Evolutionary conservation across 129 eudicot species (phyloP), one percentile per base, ranked within the genome.

Genomic region (Artemisia tridentata): DNA sequence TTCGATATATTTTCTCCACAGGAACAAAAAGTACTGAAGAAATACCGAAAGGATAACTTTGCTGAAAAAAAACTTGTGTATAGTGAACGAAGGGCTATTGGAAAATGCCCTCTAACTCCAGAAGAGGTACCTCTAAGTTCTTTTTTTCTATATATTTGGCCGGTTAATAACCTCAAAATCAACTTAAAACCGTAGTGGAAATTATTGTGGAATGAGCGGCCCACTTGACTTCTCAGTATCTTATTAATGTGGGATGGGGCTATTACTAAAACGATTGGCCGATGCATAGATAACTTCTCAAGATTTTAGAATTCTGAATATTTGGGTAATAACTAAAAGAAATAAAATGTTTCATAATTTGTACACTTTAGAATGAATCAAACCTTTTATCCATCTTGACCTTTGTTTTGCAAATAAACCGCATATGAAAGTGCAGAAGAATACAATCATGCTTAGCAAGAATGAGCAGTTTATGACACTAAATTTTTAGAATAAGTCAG

Each of bases 51-150:
- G 68, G 86, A 86, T 57, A 92, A 89, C 79, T 92, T 92, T 84
- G 95, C 90, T 48, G 86, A 84, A 11, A 90, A 93, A 81, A 76
- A 85, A 51, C 99, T 87, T 51, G 81, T 82, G 38, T 85, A 90
- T 68, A 79, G 50, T 19, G 97, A 87, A 80, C 86, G 97, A 85
- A 83, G 97, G 76, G 90, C 90, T 27, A 92, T 92, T 49, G 99
- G 99, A 5, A 93, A 90, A 82, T 93, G 99, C 52, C 99, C 99
- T 20, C 67, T 93, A 49, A 93, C 99, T 72, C 97, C 99, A 46
- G 99, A 93, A 84, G 97, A 93, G 93, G 99, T 93, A 80, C 74
- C 63, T 60, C 19, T 67, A 52, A 11, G 11, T 31, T 51, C 13
- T 27, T 25, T 27, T 20, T 3, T 11, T 6, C 5, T 48, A 38